Evolutionary conservation across 139 green algal genomes (phyloP).

Genomic region (Medakamo hakoo): DNA sequence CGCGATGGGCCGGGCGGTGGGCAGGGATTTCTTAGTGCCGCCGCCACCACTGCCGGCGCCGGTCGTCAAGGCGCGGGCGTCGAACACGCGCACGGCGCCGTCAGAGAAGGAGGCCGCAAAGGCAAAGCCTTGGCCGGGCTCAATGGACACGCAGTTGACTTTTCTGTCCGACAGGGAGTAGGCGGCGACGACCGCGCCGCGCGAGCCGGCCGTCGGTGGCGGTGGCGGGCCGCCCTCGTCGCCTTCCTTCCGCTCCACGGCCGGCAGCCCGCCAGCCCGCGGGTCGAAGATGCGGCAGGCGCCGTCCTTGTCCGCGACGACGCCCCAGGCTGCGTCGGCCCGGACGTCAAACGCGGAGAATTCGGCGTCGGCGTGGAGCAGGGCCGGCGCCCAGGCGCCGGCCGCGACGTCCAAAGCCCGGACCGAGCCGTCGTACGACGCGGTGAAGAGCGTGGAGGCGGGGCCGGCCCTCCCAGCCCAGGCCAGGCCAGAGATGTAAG

Average conservation of each 20-base stretch:
- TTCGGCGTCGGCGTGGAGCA: slow-evolving; percentile 23
- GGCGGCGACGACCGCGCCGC: not conserved
- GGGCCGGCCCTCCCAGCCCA: slow-evolving; percentile 7
- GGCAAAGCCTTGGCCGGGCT: slow-evolving; percentile 2
- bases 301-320: slow-evolving; percentile 5
- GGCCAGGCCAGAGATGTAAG: slow-evolving; percentile 19
- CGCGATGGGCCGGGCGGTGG: slow-evolving; percentile 5
- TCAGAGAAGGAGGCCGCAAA: slow-evolving; percentile 52
- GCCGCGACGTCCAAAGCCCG: slow-evolving; percentile 30
- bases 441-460: slow-evolving; percentile 25
- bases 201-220: too few relatives aligned
- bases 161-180: slow-evolving; percentile 17
- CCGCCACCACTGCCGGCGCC: not conserved
- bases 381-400: slow-evolving; percentile 2
- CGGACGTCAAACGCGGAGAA: slow-evolving; percentile 32
- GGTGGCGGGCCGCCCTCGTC: too few relatives aligned
- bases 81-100: slow-evolving; percentile 46
- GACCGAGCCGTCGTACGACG: slow-evolving; percentile 48
- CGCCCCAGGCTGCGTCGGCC: slow-evolving; percentile 10
- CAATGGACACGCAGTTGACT: slow-evolving; percentile 38
- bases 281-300: not conserved
- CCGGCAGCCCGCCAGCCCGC: too few relatives aligned
- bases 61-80: slow-evolving; percentile 35
- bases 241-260: too few relatives aligned
- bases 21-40: slow-evolving; percentile 7